phyloP scores from a whole-genome alignment of 768 basidiomycete species.

The Cubamyces sp. region DNA sequence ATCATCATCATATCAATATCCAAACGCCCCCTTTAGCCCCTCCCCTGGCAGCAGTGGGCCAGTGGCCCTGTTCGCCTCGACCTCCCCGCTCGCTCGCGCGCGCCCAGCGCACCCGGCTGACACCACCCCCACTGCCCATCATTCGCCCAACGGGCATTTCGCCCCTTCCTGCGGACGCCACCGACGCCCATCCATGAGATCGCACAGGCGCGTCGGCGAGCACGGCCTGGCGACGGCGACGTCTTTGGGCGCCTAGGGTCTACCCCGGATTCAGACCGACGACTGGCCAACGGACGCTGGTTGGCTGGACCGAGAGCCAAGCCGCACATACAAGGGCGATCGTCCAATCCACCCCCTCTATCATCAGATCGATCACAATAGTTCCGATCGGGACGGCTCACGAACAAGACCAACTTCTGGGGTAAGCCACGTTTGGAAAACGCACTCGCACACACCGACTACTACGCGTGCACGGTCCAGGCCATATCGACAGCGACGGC shows the following conservation, averaged over 20 bases:
- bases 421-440: neutral
- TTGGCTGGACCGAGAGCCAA: neutral
- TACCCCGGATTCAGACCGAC: too few species aligned
- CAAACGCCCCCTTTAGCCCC: neutral
- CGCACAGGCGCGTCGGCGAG: neutral
- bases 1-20: constrained; percentile 8
- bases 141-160: neutral
- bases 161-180: neutral
- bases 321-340: neutral
- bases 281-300: too few species aligned
- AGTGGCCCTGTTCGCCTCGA: neutral
- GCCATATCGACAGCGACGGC: too few species aligned
- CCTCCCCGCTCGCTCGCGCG: neutral
- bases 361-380: constrained; percentile 1
- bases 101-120: neutral
- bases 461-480: too few species aligned
- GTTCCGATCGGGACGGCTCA: neutral
- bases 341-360: neutral
- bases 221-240: neutral
- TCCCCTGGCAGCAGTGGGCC: too few species aligned
- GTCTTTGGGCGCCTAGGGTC: neutral
- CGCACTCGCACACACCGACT: neutral
- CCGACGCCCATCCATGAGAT: neutral
- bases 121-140: neutral
- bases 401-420: neutral